A percentile compares a stretch with the other conserved stretches of the same genome.
phyloP scores from a whole-genome alignment of 495 filamentous ascomycete genomes.

The Melanomma pulvis-pyrius region DNA sequence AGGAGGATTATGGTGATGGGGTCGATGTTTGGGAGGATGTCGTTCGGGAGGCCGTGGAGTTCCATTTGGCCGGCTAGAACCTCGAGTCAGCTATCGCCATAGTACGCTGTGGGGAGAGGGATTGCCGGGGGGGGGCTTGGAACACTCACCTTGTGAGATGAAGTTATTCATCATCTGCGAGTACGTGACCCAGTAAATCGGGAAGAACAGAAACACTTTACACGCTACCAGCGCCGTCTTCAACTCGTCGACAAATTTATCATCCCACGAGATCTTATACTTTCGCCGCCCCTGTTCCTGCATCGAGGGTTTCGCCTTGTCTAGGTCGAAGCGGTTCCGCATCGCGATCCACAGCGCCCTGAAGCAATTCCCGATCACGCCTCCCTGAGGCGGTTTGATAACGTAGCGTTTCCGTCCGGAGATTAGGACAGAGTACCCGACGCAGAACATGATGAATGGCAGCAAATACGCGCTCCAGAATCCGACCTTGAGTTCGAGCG shows the following conservation, averaged over 20 bases:
- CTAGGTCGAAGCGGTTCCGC: slow-evolving; percentile 61
- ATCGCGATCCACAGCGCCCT: slow-evolving; percentile 64
- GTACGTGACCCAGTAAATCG: slow-evolving; percentile 49
- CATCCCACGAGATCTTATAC: slow-evolving; percentile 48
- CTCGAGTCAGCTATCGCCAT: not conserved
- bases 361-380: slow-evolving; percentile 65
- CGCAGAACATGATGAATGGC: slow-evolving; percentile 62
- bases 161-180: slow-evolving; percentile 42
- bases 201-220: slow-evolving; percentile 59
- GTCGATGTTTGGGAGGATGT: slow-evolving; percentile 42
- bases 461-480: slow-evolving; percentile 78
- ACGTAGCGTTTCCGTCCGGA: slow-evolving; percentile 61
- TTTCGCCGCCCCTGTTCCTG: slow-evolving; percentile 49
- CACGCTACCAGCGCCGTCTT: slow-evolving; percentile 54
- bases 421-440: slow-evolving; percentile 45
- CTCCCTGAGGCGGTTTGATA: slow-evolving; percentile 63
- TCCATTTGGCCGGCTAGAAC: slow-evolving; percentile 59
- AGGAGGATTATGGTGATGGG: slow-evolving; percentile 40
- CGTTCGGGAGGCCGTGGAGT: slow-evolving; percentile 64
- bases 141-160: slow-evolving; percentile 37
- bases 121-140: not conserved
- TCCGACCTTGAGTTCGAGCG: slow-evolving; percentile 66
- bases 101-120: too few relatives aligned
- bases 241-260: slow-evolving; percentile 55
- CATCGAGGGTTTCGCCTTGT: slow-evolving; percentile 64